A percentile compares a stretch with the other conserved stretches of the same genome.
These are phyloP conservation scores for Penicillium expansum DNA, from an alignment of 2,329 filamentous ascomycete genomes.

Conservation along the genomic window DNA sequence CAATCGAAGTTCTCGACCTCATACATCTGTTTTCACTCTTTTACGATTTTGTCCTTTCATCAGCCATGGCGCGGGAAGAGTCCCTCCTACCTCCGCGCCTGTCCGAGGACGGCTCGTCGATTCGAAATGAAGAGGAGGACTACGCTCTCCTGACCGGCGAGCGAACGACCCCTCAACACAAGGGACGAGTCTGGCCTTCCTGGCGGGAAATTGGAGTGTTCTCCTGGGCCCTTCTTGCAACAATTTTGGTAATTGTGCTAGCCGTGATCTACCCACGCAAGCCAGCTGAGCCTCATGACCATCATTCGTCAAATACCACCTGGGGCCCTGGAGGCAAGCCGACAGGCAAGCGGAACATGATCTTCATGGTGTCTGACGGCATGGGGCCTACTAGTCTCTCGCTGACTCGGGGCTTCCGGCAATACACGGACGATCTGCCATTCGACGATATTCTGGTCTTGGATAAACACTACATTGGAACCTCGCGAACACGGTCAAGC, in stretches of 20 bases:
- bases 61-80: conserved; percentile 44
- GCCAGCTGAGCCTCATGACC: conserved; percentile 41
- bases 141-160: conserved; percentile 62
- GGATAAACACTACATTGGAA: conserved; percentile 86
- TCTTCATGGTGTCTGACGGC: conserved; percentile 99
- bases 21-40: neutral
- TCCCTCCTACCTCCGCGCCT: conserved; percentile 55
- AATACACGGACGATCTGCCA: conserved; percentile 71
- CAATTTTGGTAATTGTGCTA: conserved; percentile 72
- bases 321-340: conserved; percentile 46
- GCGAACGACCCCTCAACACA: conserved; percentile 29
- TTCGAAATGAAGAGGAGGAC: conserved; percentile 59
- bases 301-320: conserved; percentile 25
- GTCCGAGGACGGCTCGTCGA: conserved; percentile 55
- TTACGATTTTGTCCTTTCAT: neutral
- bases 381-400: conserved; percentile 94
- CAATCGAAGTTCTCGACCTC: neutral
- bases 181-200: conserved; percentile 50
- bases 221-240: conserved; percentile 78
- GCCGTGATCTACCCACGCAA: conserved; percentile 76
- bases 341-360: conserved; percentile 78
- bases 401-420: conserved; percentile 81
- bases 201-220: conserved; percentile 77
- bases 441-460: conserved; percentile 72
- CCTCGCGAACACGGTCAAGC: conserved; percentile 79